Evolutionary conservation across 805 yeast species (phyloP).

Genomic region (Cyberlindnera xishuangbannaensis): DNA sequence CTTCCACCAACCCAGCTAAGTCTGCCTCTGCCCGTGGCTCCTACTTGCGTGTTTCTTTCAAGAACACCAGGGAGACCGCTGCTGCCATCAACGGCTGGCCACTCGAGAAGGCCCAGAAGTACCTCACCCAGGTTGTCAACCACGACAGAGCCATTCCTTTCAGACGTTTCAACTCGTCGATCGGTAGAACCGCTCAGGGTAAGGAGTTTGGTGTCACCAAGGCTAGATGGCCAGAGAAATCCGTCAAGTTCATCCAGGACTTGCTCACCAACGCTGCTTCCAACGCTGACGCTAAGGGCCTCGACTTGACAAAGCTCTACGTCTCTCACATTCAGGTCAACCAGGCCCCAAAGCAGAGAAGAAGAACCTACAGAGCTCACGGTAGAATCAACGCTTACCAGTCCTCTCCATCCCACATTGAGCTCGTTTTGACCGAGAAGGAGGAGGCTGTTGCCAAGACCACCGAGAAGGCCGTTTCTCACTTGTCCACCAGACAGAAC

Average conservation of each 20-base stretch:
- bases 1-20: constrained; percentile 98
- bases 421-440: constrained; percentile 92
- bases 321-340: constrained; percentile 98
- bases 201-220: constrained; percentile 99
- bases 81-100: constrained; percentile 99
- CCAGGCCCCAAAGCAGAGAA: constrained; percentile 99
- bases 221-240: constrained; percentile 99
- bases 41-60: constrained; percentile 97
- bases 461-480: constrained; percentile 57
- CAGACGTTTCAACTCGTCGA: constrained; percentile 95
- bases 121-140: constrained; percentile 93
- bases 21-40: constrained; percentile 99
- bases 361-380: constrained; percentile 99
- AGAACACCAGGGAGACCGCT: constrained; percentile 99
- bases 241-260: constrained; percentile 92
- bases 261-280: constrained; percentile 96
- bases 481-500: constrained; percentile 86
- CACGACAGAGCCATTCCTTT: constrained; percentile 99
- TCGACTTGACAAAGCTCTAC: constrained; percentile 89
- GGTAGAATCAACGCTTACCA: constrained; percentile 99
- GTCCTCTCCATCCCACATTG: constrained; percentile 98
- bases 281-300: constrained; percentile 98
- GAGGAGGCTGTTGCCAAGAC: constrained; percentile 93
- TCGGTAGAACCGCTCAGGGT: constrained; percentile 99
- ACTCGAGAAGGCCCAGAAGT: constrained; percentile 89